phyloP scores from a whole-genome alignment of 164 flowering plant genomes.

The Nymphaea colorata region DNA sequence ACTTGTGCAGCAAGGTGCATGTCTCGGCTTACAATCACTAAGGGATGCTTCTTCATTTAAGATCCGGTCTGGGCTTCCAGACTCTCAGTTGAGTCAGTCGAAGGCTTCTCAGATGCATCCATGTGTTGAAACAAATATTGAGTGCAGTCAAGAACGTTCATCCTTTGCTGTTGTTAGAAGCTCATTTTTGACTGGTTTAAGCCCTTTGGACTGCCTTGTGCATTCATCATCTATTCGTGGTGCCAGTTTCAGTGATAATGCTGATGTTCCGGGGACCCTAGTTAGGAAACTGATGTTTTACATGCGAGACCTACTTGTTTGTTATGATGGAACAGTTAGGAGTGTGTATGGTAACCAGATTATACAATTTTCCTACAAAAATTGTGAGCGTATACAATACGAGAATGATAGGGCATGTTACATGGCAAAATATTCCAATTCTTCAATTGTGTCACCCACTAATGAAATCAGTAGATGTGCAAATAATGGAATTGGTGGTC shows the following conservation, averaged over 20 bases:
- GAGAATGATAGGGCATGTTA: not conserved
- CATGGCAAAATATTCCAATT: not conserved
- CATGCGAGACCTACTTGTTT: conserved; percentile 58
- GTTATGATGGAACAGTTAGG: conserved; percentile 95
- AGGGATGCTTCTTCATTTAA: conserved; percentile 46
- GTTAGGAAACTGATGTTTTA: conserved; percentile 66
- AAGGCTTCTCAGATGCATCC: conserved; percentile 8
- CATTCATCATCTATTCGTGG: conserved; percentile 72
- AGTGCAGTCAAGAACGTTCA: conserved; percentile 23
- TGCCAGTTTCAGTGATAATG: conserved; percentile 74
- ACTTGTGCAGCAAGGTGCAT: conserved; percentile 67
- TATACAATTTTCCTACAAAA: conserved; percentile 53
- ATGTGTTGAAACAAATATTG: conserved; percentile 10
- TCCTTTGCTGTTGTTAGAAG: conserved; percentile 52
- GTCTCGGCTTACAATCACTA: conserved; percentile 74
- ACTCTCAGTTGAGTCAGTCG: conserved; percentile 40
- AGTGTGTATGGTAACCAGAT: conserved; percentile 74
- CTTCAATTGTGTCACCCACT: not conserved
- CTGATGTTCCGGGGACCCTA: conserved; percentile 83
- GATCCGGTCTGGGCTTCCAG: conserved; percentile 49
- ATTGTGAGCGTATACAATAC: not conserved
- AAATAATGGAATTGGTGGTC: conserved; percentile 34
- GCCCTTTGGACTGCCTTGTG: conserved; percentile 71
- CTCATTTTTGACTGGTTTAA: conserved; percentile 65
- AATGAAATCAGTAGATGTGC: conserved; percentile 1